phyloP scores from a whole-genome alignment of 352 stramenopile species.

The Phytophthora europaea region DNA sequence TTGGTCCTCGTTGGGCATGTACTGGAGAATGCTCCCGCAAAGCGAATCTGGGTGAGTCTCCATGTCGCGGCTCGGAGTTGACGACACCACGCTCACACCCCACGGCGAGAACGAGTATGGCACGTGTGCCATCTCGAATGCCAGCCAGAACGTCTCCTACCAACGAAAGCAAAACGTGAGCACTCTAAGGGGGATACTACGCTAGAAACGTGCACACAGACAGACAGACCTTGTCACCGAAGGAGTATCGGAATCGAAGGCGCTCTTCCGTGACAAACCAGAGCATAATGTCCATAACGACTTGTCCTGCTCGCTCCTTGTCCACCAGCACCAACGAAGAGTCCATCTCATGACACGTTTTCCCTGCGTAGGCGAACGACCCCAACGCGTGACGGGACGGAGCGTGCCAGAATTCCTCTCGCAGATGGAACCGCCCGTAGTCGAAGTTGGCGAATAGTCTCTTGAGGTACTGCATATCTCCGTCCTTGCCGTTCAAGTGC shows the following conservation, averaged over 20 bases:
- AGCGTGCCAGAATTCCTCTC: constrained; percentile 10
- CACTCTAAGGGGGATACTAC: not conserved
- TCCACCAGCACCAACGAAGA: constrained; percentile 32
- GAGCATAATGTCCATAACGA: constrained; percentile 29
- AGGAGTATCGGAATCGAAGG: constrained; percentile 37
- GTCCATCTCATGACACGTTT: constrained; percentile 38
- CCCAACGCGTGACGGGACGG: constrained; percentile 17
- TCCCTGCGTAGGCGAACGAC: constrained; percentile 30
- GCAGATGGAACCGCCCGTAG: constrained; percentile 31
- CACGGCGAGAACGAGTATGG: constrained; percentile 36
- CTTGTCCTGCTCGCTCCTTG: constrained; percentile 23
- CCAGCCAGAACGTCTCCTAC: constrained; percentile 32
- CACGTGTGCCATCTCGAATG: constrained; percentile 30
- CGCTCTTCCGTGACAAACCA: constrained; percentile 38
- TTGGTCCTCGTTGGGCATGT: constrained; percentile 25
- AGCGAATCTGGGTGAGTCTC: constrained; percentile 29
- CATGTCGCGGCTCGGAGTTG: constrained; percentile 31
- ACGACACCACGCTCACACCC: constrained; percentile 32
- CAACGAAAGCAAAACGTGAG: not conserved
- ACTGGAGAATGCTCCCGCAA: constrained; percentile 36
- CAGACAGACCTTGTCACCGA: constrained; percentile 23
- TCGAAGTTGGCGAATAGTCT: constrained; percentile 26
- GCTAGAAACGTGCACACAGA: not conserved
- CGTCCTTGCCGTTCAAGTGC: constrained; percentile 28
- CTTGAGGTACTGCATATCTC: constrained; percentile 24